Evolutionary conservation across 2,329 filamentous ascomycete genomes (phyloP).

Genomic region (Hypomyces perniciosus): DNA sequence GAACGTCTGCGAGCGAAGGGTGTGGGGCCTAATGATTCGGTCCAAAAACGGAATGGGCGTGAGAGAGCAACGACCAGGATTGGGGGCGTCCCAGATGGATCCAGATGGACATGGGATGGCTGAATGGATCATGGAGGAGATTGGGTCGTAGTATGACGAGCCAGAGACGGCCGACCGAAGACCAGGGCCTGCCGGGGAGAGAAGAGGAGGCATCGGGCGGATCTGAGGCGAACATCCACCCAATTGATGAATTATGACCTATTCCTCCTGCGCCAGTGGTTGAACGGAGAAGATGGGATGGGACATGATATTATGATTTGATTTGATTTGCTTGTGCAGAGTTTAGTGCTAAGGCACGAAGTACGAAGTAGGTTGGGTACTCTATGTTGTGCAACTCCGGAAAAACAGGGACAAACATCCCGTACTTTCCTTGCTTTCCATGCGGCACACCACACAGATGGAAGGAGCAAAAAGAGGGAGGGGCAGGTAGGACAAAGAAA

Average conservation of each 20-base stretch:
- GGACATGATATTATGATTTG: background rate
- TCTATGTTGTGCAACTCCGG: constrained; percentile 2
- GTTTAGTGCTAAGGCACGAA: no score
- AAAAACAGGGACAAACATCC: constrained; percentile 6
- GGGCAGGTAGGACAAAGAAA: no score
- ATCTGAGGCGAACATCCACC: background rate
- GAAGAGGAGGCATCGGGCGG: constrained; percentile 14
- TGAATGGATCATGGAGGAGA: constrained; percentile 10
- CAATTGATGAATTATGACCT: constrained; percentile 2
- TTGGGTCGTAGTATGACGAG: constrained; percentile 9
- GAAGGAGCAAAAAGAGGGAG: no score
- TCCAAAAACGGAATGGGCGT: constrained; percentile 10
- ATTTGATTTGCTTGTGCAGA: background rate
- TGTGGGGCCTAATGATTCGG: constrained; percentile 2
- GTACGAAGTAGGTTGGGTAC: no score
- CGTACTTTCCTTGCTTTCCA: constrained; percentile 5
- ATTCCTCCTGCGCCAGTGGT: background rate
- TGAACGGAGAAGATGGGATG: no score
- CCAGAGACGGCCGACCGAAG: constrained; percentile 8
- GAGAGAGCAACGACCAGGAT: constrained; percentile 2
- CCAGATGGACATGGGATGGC: background rate
- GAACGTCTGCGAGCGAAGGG: constrained; percentile 1
- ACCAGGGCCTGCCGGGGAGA: constrained; percentile 7
- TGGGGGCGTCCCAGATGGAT: background rate
- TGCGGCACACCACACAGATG: no score